Evolutionary conservation across 1,139 yeast species (phyloP).

Genomic region (Pneumocystis sp.): DNA sequence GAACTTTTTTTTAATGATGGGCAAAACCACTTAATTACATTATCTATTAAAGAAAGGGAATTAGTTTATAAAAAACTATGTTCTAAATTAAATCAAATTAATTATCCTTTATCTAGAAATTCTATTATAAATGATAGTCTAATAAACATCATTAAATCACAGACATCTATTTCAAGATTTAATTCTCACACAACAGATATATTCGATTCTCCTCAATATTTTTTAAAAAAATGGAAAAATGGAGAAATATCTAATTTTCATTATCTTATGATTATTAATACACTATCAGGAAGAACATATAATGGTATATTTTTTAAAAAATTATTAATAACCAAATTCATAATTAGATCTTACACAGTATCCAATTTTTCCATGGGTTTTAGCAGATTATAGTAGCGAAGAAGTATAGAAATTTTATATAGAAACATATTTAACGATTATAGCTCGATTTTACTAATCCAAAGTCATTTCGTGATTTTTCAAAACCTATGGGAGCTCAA

Average conservation of each 20-base stretch:
- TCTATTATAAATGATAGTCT: not conserved
- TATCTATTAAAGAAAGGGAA: constrained; percentile 42
- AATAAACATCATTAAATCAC: not conserved
- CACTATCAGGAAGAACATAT: constrained; percentile 73
- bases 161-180: not conserved
- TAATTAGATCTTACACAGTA: constrained; percentile 60
- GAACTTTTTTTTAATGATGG: constrained; percentile 67
- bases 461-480: constrained; percentile 49
- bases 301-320: constrained; percentile 24
- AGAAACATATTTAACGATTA: not conserved
- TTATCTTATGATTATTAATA: constrained; percentile 61
- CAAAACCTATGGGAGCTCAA: constrained; percentile 88
- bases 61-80: constrained; percentile 34
- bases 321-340: not conserved
- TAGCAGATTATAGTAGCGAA: constrained; percentile 61
- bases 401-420: constrained; percentile 14
- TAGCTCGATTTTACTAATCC: constrained; percentile 45
- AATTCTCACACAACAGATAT: not conserved
- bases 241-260: constrained; percentile 72
- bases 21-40: constrained; percentile 47
- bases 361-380: constrained; percentile 83
- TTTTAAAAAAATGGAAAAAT: constrained; percentile 54
- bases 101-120: not conserved
- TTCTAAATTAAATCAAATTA: constrained; percentile 3
- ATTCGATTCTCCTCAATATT: constrained; percentile 22